Percentiles rank a stretch among this genome's conserved stretches.
Conservation (phyloP, 169 alveolate species). For the Pseudocohnilembus persalinus region DNA sequence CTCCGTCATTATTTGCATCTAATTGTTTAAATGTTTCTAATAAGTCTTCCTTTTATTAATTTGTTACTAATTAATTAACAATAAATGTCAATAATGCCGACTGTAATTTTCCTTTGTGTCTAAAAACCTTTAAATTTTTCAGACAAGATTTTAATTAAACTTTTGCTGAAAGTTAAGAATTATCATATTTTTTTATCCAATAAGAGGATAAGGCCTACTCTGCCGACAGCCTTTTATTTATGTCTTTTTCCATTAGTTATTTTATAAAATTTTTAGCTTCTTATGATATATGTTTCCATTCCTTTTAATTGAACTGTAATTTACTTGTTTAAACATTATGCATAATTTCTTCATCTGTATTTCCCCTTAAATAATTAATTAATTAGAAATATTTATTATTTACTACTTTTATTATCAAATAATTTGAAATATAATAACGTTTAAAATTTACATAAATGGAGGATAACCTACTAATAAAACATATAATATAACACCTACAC, state of each 20-base stretch:
- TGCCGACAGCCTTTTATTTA: conserved; percentile 20
- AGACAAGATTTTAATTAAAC: neutral
- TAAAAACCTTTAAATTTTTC: conserved; percentile 22
- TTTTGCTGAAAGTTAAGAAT: neutral
- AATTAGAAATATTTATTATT: conserved; percentile 6
- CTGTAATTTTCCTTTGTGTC: conserved; percentile 16
- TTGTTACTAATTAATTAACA: conserved; percentile 25
- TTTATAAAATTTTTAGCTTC: conserved; percentile 32
- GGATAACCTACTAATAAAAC: conserved; percentile 30
- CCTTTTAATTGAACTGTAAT: conserved; percentile 5
- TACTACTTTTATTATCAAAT: too few relatives aligned
- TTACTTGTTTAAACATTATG: conserved; percentile 2
- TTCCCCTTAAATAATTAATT: neutral
- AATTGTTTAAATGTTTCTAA: conserved; percentile 19
- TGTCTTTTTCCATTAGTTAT: conserved; percentile 11
- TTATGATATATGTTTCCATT: conserved; percentile 32
- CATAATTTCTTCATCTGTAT: conserved; percentile 7
- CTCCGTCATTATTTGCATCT: conserved; percentile 42
- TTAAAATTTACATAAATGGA: conserved; percentile 3
- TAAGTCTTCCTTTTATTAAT: conserved; percentile 11
- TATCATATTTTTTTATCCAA: conserved; percentile 32
- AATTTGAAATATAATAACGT: too few relatives aligned
- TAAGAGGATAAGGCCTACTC: conserved; percentile 11
- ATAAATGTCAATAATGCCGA: conserved; percentile 27
- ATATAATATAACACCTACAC: conserved; percentile 28